Conservation (phyloP, 2,329 filamentous ascomycete genomes). For the Fusarium sp. region DNA sequence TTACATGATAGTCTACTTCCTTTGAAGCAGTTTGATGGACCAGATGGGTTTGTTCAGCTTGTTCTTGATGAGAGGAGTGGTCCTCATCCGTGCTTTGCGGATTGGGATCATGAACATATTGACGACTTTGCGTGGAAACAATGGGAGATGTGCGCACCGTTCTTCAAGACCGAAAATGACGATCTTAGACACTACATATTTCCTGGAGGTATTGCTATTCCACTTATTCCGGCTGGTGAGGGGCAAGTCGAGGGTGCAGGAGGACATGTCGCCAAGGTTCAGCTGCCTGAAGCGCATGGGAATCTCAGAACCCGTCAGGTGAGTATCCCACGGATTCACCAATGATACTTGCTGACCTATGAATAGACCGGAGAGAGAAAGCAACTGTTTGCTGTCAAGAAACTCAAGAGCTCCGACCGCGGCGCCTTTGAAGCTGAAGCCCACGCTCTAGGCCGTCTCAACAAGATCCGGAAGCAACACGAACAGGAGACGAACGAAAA, state of each 20-base stretch:
- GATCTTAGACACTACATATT: conserved; percentile 4
- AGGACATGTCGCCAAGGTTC: neutral
- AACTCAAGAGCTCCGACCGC: neutral
- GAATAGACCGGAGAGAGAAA: neutral
- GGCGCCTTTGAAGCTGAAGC: neutral
- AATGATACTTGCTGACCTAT: neutral
- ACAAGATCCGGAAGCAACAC: neutral
- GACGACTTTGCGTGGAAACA: neutral
- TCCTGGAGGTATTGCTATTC: neutral
- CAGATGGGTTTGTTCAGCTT: neutral
- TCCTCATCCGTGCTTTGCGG: conserved; percentile 1
- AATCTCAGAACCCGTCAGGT: neutral
- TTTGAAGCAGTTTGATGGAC: neutral
- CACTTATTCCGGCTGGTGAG: neutral
- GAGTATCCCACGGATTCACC: neutral
- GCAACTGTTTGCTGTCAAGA: neutral
- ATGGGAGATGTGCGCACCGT: neutral
- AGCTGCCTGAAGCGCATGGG: neutral
- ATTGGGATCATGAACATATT: neutral
- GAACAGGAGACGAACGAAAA: neutral
- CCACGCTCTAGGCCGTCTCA: neutral
- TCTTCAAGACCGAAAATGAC: conserved; percentile 1
- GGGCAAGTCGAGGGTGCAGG: neutral
- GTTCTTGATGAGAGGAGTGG: neutral
- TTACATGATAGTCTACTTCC: neutral